Conservation (phyloP, 176 grass and related monocot genomes). For the Olyra latifolia region DNA sequence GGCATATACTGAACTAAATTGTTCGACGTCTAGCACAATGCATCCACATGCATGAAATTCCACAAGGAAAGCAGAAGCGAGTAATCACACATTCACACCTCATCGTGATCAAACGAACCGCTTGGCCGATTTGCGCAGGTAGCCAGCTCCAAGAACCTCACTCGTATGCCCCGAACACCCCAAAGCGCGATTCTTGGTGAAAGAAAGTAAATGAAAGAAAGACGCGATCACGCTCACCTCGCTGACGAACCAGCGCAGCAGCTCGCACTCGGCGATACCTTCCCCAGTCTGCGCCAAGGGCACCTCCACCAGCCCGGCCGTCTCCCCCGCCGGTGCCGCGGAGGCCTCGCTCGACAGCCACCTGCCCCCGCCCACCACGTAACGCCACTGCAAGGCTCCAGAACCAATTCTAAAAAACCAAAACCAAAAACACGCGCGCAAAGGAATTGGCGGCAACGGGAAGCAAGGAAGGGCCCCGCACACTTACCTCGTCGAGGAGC, state of each 20-base stretch:
- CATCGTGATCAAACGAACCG: not conserved
- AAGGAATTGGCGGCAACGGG: not conserved
- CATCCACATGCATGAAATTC: not conserved
- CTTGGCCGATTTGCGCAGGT: not conserved
- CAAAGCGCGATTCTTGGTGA: not conserved
- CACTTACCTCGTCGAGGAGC: conserved; percentile 26
- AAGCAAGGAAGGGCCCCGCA: not conserved
- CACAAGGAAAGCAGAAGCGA: not conserved
- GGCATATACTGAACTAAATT: not conserved
- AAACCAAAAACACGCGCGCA: not conserved
- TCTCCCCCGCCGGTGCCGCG: conserved; percentile 11
- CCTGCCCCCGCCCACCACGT: conserved; percentile 1
- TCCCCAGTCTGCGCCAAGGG: conserved; percentile 92
- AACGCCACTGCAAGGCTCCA: conserved; percentile 19
- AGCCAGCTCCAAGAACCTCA: not conserved
- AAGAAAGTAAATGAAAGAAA: not conserved
- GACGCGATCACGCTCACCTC: conserved; percentile 39
- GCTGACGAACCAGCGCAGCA: conserved; percentile 82
- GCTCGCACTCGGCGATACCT: conserved; percentile 94
- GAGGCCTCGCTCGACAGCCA: conserved; percentile 42
- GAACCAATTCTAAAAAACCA: not conserved
- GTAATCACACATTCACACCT: not conserved
- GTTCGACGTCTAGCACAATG: not conserved
- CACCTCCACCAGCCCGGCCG: conserved; percentile 65
- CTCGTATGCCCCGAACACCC: not conserved